Evolutionary conservation across 768 basidiomycete species (phyloP), one percentile per base, ranked within the genome.

Genomic region (Clavaria fumosa): DNA sequence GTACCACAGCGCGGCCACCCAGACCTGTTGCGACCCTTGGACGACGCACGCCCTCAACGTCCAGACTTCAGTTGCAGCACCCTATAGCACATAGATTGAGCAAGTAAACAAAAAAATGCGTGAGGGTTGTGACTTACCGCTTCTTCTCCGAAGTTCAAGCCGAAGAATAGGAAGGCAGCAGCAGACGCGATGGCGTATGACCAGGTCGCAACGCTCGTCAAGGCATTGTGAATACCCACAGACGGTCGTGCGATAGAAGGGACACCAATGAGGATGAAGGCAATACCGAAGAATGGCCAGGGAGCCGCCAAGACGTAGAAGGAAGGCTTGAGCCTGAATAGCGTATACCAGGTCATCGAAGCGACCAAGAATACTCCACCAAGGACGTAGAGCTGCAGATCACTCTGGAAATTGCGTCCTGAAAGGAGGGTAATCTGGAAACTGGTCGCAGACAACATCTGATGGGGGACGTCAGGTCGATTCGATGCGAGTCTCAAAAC

Each of bases 141-240:
- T 67, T 93, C 90, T 62, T 95, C 90, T 55, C 90, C 90, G 54
- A 95, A 95, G 58, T 95, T 95, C 44, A 91, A 68, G 50, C 89
- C 90, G 50, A 95, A 95, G 70, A 88, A 91, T 34, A 75, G 61
- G 67, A 93, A 95, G 7, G 85, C 79, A 21, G 85, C 90, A 9
- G 89, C 79, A n/a, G 90, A 93, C 14, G 81, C 89, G 35, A 86
- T 56, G 21, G 89, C 90, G 59, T 95, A 95, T 31, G 64, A 73
- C 88, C 89, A 93, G 1, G 85, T 89, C 7, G 90, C 88, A 17
- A 72, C 59, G 50, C 75, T 78, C 18, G 83, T 65, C 18, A 95
- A 59, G 31, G 67, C 66, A n/a, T 66, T 62, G 45, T 84, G 82
- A 4, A 75, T 67, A 2, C 63, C 60, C 19, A 65, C 60, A 34